Evolutionary conservation across 257 asterid species (phyloP).

Genomic region (Haberlea rhodopensis): DNA sequence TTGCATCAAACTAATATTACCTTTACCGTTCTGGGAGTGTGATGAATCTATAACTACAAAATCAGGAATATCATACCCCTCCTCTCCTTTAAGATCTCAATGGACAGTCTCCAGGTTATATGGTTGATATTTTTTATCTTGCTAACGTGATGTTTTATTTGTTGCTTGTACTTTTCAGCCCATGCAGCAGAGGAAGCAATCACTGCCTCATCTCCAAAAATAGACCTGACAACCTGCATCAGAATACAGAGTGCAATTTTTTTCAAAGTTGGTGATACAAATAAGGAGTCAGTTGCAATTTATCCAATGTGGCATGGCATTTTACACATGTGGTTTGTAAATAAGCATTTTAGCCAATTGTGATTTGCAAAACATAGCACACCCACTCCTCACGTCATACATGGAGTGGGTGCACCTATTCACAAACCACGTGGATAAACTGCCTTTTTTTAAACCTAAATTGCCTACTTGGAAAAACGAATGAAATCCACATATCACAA

Average conservation of each 20-base stretch:
- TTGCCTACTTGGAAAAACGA: too few species aligned
- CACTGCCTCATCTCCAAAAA: conserved; percentile 90
- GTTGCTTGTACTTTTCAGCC: conserved; percentile 86
- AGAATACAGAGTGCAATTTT: conserved; percentile 11
- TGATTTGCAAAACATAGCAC: too few species aligned
- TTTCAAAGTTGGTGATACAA: conserved; percentile 1
- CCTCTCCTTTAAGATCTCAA: conserved; percentile 90
- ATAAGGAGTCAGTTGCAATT: too few species aligned
- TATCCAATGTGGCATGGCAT: too few species aligned
- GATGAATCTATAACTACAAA: conserved; percentile 38
- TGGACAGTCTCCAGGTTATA: conserved; percentile 82
- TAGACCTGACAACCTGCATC: conserved; percentile 87
- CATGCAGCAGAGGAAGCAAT: conserved; percentile 97
- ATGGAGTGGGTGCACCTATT: too few species aligned
- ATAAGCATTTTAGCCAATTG: too few species aligned
- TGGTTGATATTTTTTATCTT: conserved; percentile 48
- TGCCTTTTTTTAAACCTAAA: too few species aligned
- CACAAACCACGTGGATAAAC: too few species aligned
- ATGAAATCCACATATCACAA: too few species aligned
- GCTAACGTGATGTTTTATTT: conserved; percentile 51
- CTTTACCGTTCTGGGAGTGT: conserved; percentile 53
- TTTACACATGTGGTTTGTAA: too few species aligned
- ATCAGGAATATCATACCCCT: conserved; percentile 67
- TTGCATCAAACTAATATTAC: conserved; percentile 31
- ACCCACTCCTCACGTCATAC: too few species aligned